Evolutionary conservation across 306 rosid genomes (phyloP).

Genomic region (Luffa aegyptiaca): DNA sequence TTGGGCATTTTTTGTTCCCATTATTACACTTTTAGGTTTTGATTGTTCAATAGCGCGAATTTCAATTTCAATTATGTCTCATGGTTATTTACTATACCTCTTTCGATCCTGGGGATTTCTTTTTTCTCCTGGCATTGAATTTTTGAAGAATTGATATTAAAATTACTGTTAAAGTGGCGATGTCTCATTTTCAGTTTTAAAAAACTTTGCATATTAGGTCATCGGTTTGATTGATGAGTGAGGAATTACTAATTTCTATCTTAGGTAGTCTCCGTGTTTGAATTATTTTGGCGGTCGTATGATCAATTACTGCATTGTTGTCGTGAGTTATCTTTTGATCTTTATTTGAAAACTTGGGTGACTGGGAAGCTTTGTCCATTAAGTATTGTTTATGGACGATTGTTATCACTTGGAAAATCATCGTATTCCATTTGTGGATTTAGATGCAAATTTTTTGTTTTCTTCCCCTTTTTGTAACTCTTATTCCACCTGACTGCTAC

Average conservation of each 20-base stretch:
- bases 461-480: not conserved
- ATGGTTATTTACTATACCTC: not conserved
- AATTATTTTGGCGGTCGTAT: not conserved
- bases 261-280: not conserved
- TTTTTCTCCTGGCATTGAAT: not conserved
- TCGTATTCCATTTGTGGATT: not conserved
- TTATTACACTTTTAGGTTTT: not conserved
- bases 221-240: not conserved
- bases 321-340: not conserved
- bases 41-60: not conserved
- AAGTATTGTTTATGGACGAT: not conserved
- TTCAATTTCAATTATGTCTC: not conserved
- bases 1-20: not conserved
- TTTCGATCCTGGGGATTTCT: not conserved
- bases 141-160: not conserved
- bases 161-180: not conserved
- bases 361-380: not conserved
- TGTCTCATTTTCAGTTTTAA: not conserved
- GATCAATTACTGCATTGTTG: constrained; percentile 7
- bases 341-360: not conserved
- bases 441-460: not conserved
- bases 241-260: not conserved
- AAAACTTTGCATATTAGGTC: constrained; percentile 1
- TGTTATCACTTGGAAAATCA: not conserved
- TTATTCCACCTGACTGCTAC: not conserved